phyloP scores from a whole-genome alignment of 257 asterid species.

The Scutellaria baicalensis region DNA sequence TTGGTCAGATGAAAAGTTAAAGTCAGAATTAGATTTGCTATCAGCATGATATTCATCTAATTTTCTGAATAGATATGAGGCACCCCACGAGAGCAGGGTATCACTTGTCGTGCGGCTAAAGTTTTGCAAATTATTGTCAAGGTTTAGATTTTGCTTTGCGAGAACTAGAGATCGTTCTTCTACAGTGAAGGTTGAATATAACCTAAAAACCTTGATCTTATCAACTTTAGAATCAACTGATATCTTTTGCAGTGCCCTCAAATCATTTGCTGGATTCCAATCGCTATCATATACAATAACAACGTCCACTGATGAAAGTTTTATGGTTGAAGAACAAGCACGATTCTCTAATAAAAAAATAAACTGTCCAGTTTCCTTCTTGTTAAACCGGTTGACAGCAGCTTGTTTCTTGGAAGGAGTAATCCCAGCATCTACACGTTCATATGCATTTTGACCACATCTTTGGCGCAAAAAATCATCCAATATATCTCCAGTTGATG shows the following conservation, averaged over 20 bases:
- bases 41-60: constrained; percentile 65
- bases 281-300: constrained; percentile 66
- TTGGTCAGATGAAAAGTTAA: constrained; percentile 36
- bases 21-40: constrained; percentile 19
- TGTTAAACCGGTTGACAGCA: constrained; percentile 62
- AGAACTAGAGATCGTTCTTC: constrained; percentile 72
- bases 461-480: constrained; percentile 61
- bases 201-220: constrained; percentile 63
- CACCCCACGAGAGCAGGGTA: constrained; percentile 83
- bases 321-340: constrained; percentile 58
- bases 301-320: constrained; percentile 52
- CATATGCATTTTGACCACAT: constrained; percentile 59
- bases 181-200: constrained; percentile 65
- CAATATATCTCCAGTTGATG: constrained; percentile 56
- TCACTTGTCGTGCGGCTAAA: constrained; percentile 37
- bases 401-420: constrained; percentile 51
- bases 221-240: constrained; percentile 48
- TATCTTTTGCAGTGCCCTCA: constrained; percentile 60
- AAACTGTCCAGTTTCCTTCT: constrained; percentile 54
- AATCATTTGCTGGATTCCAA: constrained; percentile 69
- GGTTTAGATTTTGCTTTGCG: constrained; percentile 48
- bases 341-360: constrained; percentile 80
- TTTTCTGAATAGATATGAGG: constrained; percentile 52
- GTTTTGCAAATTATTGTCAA: constrained; percentile 41
- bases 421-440: constrained; percentile 49